Percentiles rank a stretch among this genome's conserved stretches.
These are phyloP conservation scores for Plectosphaerella plurivora DNA, from an alignment of 2,329 filamentous ascomycete species.

Conservation along the genomic window DNA sequence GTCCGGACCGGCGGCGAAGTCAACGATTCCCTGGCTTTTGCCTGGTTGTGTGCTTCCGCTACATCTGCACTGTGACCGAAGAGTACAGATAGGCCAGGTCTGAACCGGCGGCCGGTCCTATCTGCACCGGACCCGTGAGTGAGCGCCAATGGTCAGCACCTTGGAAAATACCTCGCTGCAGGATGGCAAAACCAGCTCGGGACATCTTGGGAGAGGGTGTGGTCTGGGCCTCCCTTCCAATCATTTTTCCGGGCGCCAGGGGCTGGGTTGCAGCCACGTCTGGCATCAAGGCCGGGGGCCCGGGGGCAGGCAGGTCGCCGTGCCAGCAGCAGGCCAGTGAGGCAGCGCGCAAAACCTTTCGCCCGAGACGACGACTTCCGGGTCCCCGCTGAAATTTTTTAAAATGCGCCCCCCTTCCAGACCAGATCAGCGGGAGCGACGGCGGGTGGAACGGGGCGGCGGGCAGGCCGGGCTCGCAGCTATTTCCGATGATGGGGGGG, in stretches of 20 bases:
- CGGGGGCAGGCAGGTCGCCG: conserved; percentile 13
- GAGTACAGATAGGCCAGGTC: too few species aligned
- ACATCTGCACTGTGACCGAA: too few species aligned
- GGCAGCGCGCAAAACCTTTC: conserved; percentile 3
- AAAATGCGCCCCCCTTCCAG: neutral
- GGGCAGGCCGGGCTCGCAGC: neutral
- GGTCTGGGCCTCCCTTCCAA: neutral
- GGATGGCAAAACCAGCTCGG: too few species aligned
- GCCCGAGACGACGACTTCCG: neutral
- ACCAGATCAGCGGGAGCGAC: neutral
- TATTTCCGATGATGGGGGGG: neutral
- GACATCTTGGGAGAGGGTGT: neutral
- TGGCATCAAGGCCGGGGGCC: conserved; percentile 6
- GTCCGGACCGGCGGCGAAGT: too few species aligned
- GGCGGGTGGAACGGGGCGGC: neutral
- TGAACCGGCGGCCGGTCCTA: too few species aligned
- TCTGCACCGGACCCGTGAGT: too few species aligned
- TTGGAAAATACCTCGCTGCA: too few species aligned
- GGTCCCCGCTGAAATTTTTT: conserved; percentile 1
- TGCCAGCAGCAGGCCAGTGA: conserved; percentile 15
- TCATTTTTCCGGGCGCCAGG: neutral
- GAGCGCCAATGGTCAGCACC: too few species aligned
- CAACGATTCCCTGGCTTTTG: too few species aligned
- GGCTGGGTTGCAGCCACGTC: neutral
- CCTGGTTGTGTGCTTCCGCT: too few species aligned